Percentiles rank a stretch among this genome's conserved stretches.
Conservation (phyloP, 2,329 filamentous ascomycete genomes). For the Colletotrichum filicis region DNA sequence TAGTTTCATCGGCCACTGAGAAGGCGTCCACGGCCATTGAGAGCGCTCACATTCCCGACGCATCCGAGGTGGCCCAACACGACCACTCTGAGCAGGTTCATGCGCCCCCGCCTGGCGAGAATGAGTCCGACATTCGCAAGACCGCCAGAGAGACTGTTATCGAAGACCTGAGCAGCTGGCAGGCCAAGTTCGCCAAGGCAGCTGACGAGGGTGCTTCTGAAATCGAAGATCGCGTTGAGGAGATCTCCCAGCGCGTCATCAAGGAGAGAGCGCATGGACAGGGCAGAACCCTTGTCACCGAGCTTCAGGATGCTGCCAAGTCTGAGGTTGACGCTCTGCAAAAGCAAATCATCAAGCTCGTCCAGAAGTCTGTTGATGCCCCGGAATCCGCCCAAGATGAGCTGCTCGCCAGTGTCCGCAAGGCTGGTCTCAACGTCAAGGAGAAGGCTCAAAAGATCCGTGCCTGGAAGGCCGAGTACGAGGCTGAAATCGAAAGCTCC, state of each 20-base stretch:
- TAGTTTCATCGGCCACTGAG: constrained; percentile 36
- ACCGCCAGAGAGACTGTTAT: constrained; percentile 75
- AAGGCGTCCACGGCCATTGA: constrained; percentile 37
- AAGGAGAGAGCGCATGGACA: constrained; percentile 72
- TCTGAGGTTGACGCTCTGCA: constrained; percentile 75
- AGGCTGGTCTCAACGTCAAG: constrained; percentile 79
- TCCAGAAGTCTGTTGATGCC: constrained; percentile 63
- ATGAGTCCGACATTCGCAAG: constrained; percentile 65
- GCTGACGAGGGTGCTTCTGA: constrained; percentile 82
- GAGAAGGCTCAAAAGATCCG: constrained; percentile 81
- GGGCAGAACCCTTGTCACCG: constrained; percentile 73
- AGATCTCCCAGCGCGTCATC: constrained; percentile 67
- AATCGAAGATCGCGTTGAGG: constrained; percentile 76
- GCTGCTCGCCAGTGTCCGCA: constrained; percentile 64
- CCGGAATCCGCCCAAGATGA: constrained; percentile 53
- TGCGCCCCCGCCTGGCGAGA: constrained; percentile 56
- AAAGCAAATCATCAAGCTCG: constrained; percentile 71
- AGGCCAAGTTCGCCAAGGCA: constrained; percentile 86
- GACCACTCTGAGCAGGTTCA: constrained; percentile 45
- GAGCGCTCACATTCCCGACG: constrained; percentile 32
- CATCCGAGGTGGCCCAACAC: constrained; percentile 35
- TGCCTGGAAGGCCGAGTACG: constrained; percentile 79
- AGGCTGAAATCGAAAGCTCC: constrained; percentile 74
- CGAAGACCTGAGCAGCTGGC: constrained; percentile 85
- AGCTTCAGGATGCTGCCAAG: constrained; percentile 75